Evolutionary conservation across 495 filamentous ascomycete species (phyloP), one percentile per base, ranked within the genome.

Genomic region (Hyaloscypha finlandica): DNA sequence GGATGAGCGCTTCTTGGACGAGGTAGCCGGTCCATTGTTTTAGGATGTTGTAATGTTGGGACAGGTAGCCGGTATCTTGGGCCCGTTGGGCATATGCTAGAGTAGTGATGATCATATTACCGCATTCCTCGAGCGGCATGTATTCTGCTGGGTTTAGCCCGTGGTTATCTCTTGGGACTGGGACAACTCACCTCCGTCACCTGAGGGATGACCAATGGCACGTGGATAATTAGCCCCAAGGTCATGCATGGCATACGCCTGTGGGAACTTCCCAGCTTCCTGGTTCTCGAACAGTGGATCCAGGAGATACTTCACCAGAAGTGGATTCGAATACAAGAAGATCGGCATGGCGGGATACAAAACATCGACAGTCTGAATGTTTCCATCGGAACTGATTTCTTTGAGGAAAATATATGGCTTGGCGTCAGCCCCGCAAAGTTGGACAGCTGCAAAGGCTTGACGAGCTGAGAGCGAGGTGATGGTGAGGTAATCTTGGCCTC

Each of bases 121-220:
- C 94, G 70, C 93, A 97, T 74, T 97, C 94, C 73, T 98, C 94
- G 29, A 98, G 86, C 0, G 94, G 94, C 92, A 96, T 96, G 22
- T 93, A 88, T 77, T 98, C 94, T 70, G 96, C 92, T 19, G 20
- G 22, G 2, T 5, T 59, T 4, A 63, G 42, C 45, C 3, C 29
- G 29, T 32, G 48, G 11, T n/a, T n/a, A 6, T 2, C n/a, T 22
- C 12, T 22, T 22, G 48, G 9, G 61, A 63, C 37, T 45, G 22
- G 29, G 14, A 37, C 11, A 35, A 29, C 6, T 85, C 80, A 22
- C 94, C 62, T 48, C 64, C 68, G 62, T 68, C 62, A 14, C 69
- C 94, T 54, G 90, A 87, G 0, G 91, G 84, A 75, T 97, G 94
- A 3, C 94, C 94, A 16, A 90, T 93, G n/a, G 92, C 88, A 67